Percentiles rank a stretch among this genome's conserved stretches.
Evolutionary conservation across 352 stramenopile species (phyloP).

Genomic region (Globisporangium irregulare): DNA sequence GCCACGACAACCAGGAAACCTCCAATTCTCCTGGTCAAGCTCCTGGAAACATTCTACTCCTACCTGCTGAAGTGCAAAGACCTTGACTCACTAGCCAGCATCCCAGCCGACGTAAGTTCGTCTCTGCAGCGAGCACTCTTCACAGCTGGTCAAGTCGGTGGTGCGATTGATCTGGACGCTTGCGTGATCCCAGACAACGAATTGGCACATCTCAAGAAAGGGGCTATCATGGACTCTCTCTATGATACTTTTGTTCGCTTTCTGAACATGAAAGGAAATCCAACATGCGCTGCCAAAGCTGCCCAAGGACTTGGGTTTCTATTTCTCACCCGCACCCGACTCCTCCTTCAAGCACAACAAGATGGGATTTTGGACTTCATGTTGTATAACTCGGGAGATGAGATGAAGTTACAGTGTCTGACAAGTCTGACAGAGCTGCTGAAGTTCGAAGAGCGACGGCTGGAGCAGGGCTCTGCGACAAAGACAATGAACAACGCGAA

Average conservation of each 20-base stretch:
- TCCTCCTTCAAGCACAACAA: conserved; percentile 75
- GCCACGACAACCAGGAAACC: conserved; percentile 37
- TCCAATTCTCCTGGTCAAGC: conserved; percentile 42
- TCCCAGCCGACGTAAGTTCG: conserved; percentile 37
- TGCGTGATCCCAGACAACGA: conserved; percentile 27
- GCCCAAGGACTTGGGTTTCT: conserved; percentile 83
- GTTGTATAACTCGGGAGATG: conserved; percentile 33
- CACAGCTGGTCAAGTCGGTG: conserved; percentile 61
- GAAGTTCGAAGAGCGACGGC: conserved; percentile 60
- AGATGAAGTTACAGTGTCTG: conserved; percentile 66
- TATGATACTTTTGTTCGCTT: conserved; percentile 60
- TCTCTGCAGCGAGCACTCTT: conserved; percentile 78
- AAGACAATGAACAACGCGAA: conserved; percentile 48
- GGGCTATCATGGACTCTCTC: conserved; percentile 53
- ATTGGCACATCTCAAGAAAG: conserved; percentile 37
- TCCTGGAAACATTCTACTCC: conserved; percentile 70
- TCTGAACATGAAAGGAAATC: conserved; percentile 38
- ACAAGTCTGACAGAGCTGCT: conserved; percentile 76
- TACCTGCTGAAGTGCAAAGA: conserved; percentile 51
- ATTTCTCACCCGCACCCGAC: conserved; percentile 56
- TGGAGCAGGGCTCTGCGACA: conserved; percentile 46
- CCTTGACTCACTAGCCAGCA: conserved; percentile 27
- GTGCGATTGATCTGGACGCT: conserved; percentile 61
- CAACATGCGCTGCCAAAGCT: conserved; percentile 60
- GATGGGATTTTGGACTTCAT: conserved; percentile 56